Conservation (phyloP, 331 rosid species). For the Malus hybrid region DNA sequence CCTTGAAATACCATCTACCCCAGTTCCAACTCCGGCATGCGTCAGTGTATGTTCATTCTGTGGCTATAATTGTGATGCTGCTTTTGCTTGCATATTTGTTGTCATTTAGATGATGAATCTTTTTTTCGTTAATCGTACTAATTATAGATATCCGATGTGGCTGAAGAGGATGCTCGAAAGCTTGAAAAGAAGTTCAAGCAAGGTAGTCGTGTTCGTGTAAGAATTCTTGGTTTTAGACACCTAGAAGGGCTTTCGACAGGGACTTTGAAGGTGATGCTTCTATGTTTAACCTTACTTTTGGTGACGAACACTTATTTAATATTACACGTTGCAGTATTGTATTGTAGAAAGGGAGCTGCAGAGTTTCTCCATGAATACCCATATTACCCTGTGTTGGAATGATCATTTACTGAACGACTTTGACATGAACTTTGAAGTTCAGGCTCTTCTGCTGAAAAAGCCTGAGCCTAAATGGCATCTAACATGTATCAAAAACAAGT, state of each 20-base stretch:
- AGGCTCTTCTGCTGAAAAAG: neutral
- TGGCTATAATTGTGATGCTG: neutral
- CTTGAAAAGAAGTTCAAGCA: constrained; percentile 85
- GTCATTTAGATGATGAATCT: neutral
- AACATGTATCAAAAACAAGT: neutral
- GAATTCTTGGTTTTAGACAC: constrained; percentile 80
- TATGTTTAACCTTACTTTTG: neutral
- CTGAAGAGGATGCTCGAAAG: constrained; percentile 60
- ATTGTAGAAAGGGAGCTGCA: neutral
- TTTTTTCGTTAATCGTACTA: constrained; percentile 9
- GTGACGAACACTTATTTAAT: neutral
- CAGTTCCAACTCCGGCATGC: constrained; percentile 71
- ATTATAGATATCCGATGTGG: constrained; percentile 68
- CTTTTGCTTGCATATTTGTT: neutral
- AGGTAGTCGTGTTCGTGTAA: constrained; percentile 71
- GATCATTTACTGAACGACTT: neutral
- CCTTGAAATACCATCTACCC: constrained; percentile 71
- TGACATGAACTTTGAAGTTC: neutral
- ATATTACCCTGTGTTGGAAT: neutral
- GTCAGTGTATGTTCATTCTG: constrained; percentile 58
- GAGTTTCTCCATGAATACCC: neutral
- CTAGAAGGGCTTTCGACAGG: constrained; percentile 95
- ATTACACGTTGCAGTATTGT: neutral
- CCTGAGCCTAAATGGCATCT: neutral
- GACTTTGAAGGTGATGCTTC: constrained; percentile 61